Conservation (phyloP, 768 basidiomycete species). For the Sutorius australiensis region DNA sequence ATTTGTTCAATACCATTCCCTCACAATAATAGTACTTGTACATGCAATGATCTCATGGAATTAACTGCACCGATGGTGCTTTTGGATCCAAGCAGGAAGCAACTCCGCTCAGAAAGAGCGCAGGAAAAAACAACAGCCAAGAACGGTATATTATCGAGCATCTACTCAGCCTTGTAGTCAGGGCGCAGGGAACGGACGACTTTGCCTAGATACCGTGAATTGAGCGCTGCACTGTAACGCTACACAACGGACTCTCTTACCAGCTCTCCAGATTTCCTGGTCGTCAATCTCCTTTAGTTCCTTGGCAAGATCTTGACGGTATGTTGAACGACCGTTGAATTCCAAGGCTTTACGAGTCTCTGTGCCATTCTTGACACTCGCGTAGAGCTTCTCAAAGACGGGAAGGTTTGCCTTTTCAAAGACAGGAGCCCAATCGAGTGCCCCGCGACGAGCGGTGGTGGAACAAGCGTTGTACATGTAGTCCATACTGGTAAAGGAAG, state of each 20-base stretch:
- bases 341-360: conserved; percentile 97
- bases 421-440: conserved; percentile 97
- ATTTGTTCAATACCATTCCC: neutral
- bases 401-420: conserved; percentile 94
- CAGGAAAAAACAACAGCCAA: conserved; percentile 2
- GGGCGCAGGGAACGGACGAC: conserved; percentile 85
- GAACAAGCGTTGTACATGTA: conserved; percentile 99
- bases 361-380: conserved; percentile 90
- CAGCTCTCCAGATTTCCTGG: conserved; percentile 98
- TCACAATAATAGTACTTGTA: conserved; percentile 7
- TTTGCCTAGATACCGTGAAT: conserved; percentile 52
- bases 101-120: conserved; percentile 8
- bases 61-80: conserved; percentile 25
- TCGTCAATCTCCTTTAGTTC: conserved; percentile 94
- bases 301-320: conserved; percentile 87
- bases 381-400: conserved; percentile 91
- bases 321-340: conserved; percentile 90
- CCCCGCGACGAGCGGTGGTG: conserved; percentile 97
- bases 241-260: conserved; percentile 35
- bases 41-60: conserved; percentile 14
- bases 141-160: neutral
- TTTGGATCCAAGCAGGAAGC: conserved; percentile 19
- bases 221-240: conserved; percentile 9
- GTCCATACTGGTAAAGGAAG: conserved; percentile 66
- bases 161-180: conserved; percentile 69